Conservation (phyloP, 164 flowering plant species). For the Santalum album region DNA sequence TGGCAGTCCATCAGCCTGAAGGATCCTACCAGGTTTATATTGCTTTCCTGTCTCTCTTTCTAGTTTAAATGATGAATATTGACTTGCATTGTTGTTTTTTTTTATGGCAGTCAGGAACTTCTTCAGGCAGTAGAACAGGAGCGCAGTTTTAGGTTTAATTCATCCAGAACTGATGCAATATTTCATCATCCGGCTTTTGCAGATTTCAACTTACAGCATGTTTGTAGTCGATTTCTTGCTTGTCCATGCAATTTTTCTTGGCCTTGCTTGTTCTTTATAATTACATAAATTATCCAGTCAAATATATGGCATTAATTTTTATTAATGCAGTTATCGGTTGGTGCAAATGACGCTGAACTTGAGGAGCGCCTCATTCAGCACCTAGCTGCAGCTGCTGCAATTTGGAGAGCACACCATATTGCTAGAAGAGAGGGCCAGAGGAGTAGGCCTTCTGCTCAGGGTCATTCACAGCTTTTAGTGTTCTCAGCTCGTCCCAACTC, state of each 20-base stretch:
- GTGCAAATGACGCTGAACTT: constrained; percentile 34
- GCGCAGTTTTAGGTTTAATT: constrained; percentile 24
- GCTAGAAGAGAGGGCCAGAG: constrained; percentile 35
- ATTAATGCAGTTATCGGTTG: constrained; percentile 26
- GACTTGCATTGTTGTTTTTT: neutral
- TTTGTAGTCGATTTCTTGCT: constrained; percentile 4
- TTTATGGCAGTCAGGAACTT: constrained; percentile 31
- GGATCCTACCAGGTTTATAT: constrained; percentile 29
- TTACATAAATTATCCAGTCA: too few relatives aligned
- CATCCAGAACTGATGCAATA: constrained; percentile 28
- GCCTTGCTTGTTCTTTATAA: neutral
- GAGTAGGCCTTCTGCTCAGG: constrained; percentile 23
- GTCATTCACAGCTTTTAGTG: constrained; percentile 21
- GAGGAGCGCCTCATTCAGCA: constrained; percentile 45
- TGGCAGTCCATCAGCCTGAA: constrained; percentile 41
- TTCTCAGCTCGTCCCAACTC: constrained; percentile 20
- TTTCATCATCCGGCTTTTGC: constrained; percentile 39
- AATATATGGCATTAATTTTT: too few relatives aligned
- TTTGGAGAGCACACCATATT: constrained; percentile 34
- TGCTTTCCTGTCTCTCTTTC: too few relatives aligned
- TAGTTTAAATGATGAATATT: neutral
- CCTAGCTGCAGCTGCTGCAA: constrained; percentile 43
- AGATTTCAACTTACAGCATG: constrained; percentile 35
- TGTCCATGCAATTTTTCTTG: neutral
- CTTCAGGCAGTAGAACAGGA: constrained; percentile 36